Evolutionary conservation across 2,329 filamentous ascomycete genomes (phyloP).

Genomic region (Trichoderma sp.): DNA sequence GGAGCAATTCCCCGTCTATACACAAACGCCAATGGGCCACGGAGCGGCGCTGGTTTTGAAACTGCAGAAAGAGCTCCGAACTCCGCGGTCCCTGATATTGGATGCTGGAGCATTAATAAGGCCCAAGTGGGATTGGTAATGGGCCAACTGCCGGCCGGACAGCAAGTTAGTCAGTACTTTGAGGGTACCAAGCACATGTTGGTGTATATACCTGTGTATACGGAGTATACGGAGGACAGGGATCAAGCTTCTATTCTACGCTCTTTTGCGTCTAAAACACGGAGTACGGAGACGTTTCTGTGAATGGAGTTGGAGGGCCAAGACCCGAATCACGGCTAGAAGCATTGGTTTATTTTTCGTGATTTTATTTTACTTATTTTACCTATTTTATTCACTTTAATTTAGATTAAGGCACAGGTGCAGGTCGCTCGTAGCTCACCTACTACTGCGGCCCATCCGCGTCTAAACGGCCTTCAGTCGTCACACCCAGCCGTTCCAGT

Average conservation of each 20-base stretch:
- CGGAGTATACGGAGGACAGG: no score
- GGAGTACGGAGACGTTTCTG: background rate
- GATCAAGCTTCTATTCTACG: background rate
- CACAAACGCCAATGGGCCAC: background rate
- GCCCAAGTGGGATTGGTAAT: conserved; percentile 6
- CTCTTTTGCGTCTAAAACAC: background rate
- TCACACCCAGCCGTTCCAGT: background rate
- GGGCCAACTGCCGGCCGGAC: background rate
- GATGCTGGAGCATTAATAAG: background rate
- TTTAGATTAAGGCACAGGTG: background rate
- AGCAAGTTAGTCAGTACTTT: background rate
- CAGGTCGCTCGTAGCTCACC: background rate
- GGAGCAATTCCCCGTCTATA: background rate
- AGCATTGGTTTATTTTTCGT: background rate
- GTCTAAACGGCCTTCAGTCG: background rate
- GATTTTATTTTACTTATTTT: background rate
- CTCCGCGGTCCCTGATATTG: background rate
- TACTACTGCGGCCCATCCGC: background rate
- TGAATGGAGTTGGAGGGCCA: background rate
- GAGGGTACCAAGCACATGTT: background rate
- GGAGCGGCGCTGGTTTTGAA: background rate
- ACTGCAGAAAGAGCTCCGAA: background rate
- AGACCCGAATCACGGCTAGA: background rate
- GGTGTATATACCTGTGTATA: no score
- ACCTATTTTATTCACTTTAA: background rate